Evolutionary conservation across 768 basidiomycete genomes (phyloP), one percentile per base, ranked within the genome.

Genomic region (Pisolithus tinctorius): DNA sequence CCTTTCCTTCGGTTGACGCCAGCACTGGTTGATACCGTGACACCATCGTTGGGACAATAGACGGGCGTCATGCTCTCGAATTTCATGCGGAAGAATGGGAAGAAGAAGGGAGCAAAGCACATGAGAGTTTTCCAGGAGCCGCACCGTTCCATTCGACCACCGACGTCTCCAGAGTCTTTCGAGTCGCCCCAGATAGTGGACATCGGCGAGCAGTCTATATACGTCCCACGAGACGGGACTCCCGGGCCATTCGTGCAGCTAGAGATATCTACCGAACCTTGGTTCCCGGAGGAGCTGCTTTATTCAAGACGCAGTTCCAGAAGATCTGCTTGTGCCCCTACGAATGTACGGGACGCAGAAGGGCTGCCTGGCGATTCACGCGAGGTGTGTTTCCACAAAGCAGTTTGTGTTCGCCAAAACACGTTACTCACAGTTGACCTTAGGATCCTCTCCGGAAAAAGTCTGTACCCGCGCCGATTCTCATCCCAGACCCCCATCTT

Each of bases 381-480:
- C 3, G 11, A n/a, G 45, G 45, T 46, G 27, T 27, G 29, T 39
- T 23, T 36, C 8, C 17, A n/a, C 30, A 25, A 14, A n/a, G 34
- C 4, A 13, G 14, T 13, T 37, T 23, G 45, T 17, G n/a, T 36
- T 10, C 17, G 17, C 11, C 7, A 16, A 13, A 3, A 23, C 25
- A 3, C 8, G 9, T 31, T 20, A 23, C 45, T 47, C 17, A 47
- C 1, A 36, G 29, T 42, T 16, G 6, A 29, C 17, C 29, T 38
- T 14, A 68, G 65, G 26, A 13, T 6, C 25, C 31, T 14, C 13
- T 16, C 13, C 14, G 37, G 67, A 61, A 76, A 69, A 67, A 68
- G 53, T 63, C 68, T 11, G 66, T 74, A 34, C 80, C 80, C 16
- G 66, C 76, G 9, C 79, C 80, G 10, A 78, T 82, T 48, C 65